A percentile compares a stretch with the other conserved stretches of the same genome.
Conservation (phyloP, 331 rosid genomes). For the Stylosanthes scabra region DNA sequence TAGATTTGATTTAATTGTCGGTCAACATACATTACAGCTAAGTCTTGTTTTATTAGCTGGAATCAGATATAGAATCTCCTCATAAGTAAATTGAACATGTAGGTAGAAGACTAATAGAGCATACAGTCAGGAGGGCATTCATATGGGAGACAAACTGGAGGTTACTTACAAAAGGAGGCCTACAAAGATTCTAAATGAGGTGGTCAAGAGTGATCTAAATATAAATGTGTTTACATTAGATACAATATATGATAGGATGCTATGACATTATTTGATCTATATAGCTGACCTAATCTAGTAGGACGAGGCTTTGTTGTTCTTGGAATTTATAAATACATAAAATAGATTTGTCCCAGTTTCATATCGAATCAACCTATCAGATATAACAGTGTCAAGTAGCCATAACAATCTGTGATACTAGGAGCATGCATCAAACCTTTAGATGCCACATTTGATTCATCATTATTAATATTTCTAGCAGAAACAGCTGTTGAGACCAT, state of each 20-base stretch:
- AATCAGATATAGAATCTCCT: too few relatives aligned
- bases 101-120: too few relatives aligned
- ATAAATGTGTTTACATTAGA: too few relatives aligned
- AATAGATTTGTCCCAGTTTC: not conserved
- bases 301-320: not conserved
- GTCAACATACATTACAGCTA: not conserved
- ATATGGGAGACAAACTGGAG: too few relatives aligned
- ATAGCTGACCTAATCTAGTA: too few relatives aligned
- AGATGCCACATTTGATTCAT: slow-evolving; percentile 9
- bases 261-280: too few relatives aligned
- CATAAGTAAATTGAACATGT: too few relatives aligned
- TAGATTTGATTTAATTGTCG: not conserved
- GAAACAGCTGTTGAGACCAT: slow-evolving; percentile 3
- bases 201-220: too few relatives aligned
- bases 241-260: too few relatives aligned
- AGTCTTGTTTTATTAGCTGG: not conserved
- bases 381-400: not conserved
- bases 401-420: not conserved
- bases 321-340: slow-evolving; percentile 7
- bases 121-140: too few relatives aligned
- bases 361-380: not conserved
- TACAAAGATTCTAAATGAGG: too few relatives aligned
- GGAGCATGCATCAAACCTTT: slow-evolving; percentile 15
- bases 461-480: slow-evolving; percentile 4
- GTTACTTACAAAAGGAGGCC: too few relatives aligned